Percentiles rank a stretch among this genome's conserved stretches.
phyloP scores from a whole-genome alignment of 2,329 filamentous ascomycete genomes.

The Venturia asperata region DNA sequence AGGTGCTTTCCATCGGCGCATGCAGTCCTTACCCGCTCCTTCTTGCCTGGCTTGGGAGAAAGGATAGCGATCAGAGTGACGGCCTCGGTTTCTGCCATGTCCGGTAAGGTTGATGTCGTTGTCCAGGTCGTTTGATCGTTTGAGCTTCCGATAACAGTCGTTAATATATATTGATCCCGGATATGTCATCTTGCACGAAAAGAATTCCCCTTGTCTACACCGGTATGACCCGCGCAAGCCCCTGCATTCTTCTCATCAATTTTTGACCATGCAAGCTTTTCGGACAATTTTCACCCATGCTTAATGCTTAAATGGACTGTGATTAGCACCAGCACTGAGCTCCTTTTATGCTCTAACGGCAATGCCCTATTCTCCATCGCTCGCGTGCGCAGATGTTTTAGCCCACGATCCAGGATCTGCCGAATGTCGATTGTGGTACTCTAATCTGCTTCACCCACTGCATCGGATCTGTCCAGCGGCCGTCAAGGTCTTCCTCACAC shows the following conservation, averaged over 20 bases:
- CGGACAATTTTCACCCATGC: neutral
- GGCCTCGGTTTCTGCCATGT: conserved; percentile 16
- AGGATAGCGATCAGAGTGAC: conserved; percentile 13
- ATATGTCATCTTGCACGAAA: neutral
- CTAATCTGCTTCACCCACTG: neutral
- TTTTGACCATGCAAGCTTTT: neutral
- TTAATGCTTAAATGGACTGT: conserved; percentile 3
- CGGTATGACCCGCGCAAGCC: neutral
- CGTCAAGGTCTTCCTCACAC: neutral
- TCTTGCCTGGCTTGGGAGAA: conserved; percentile 13
- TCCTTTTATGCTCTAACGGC: neutral
- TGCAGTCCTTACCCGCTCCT: conserved; percentile 11
- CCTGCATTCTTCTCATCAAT: neutral
- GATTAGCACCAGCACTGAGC: neutral
- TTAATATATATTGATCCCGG: neutral
- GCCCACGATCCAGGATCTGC: neutral
- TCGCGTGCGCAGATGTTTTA: neutral
- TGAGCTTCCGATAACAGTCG: neutral
- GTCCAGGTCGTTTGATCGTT: neutral
- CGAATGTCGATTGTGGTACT: neutral
- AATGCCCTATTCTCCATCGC: neutral
- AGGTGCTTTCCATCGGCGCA: neutral
- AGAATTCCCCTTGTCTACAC: neutral
- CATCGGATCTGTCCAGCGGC: neutral
- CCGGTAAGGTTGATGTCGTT: conserved; percentile 1